A percentile compares a stretch with the other conserved stretches of the same genome.
These are phyloP conservation scores for Clitoria ternatea DNA, from an alignment of 306 rosid genomes.

Conservation along the genomic window DNA sequence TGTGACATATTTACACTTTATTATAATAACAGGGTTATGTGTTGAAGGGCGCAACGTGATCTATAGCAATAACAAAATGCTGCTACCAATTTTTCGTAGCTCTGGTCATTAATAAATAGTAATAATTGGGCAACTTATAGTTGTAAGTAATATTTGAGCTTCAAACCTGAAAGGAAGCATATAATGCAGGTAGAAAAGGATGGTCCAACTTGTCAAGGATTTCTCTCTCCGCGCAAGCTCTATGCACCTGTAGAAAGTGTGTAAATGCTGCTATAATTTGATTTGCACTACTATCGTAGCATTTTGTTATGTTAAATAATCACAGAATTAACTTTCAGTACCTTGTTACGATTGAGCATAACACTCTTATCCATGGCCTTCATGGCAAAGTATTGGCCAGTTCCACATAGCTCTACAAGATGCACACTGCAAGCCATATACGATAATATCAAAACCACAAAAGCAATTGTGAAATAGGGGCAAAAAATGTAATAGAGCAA, in stretches of 20 bases:
- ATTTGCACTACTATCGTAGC: neutral
- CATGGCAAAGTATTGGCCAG: constrained; percentile 78
- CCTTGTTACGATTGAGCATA: constrained; percentile 98
- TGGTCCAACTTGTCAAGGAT: constrained; percentile 97
- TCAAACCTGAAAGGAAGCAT: constrained; percentile 96
- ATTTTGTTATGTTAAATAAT: neutral
- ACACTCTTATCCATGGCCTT: constrained; percentile 92
- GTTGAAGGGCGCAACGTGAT: neutral
- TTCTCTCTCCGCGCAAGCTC: constrained; percentile 97
- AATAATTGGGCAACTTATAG: neutral
- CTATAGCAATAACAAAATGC: neutral
- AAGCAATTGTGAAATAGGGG: constrained; percentile 12
- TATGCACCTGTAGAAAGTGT: constrained; percentile 67
- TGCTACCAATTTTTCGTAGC: neutral
- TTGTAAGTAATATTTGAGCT: constrained; percentile 1
- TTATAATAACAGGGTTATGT: neutral
- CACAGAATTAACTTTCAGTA: constrained; percentile 9
- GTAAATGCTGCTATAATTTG: constrained; percentile 6
- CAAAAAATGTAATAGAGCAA: neutral
- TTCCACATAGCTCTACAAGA: constrained; percentile 82
- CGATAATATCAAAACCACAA: neutral
- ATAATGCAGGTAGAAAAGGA: constrained; percentile 92
- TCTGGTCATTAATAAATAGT: neutral
- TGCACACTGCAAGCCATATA: constrained; percentile 64
- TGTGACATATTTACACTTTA: neutral